Evolutionary conservation across 768 basidiomycete species (phyloP).

Genomic region (Butyriboletus loyo): DNA sequence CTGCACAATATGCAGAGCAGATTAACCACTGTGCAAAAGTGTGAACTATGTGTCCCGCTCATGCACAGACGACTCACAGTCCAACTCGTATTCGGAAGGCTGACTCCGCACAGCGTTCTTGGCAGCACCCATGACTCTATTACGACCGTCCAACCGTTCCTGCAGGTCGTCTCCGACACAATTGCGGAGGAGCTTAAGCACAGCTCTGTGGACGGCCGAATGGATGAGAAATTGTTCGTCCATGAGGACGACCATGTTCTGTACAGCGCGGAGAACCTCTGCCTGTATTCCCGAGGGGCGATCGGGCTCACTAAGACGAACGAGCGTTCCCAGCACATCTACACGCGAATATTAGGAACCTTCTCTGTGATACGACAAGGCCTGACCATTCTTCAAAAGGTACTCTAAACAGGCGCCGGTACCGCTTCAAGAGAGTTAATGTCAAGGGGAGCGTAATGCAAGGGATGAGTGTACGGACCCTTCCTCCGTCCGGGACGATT

Average conservation of each 20-base stretch:
- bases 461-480: constrained; percentile 54
- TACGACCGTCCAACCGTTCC: constrained; percentile 79
- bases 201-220: constrained; percentile 84
- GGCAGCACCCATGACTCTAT: constrained; percentile 81
- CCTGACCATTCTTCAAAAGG: constrained; percentile 79
- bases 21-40: constrained; percentile 68
- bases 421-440: constrained; percentile 44
- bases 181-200: constrained; percentile 77
- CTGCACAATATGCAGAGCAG: constrained; percentile 90
- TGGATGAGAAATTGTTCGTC: constrained; percentile 94
- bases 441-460: constrained; percentile 1
- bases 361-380: background rate
- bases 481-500: constrained; percentile 80
- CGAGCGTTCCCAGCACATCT: constrained; percentile 85
- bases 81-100: constrained; percentile 88
- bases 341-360: background rate
- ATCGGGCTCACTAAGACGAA: constrained; percentile 81
- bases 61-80: constrained; percentile 52
- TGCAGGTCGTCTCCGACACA: constrained; percentile 93
- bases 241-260: constrained; percentile 87
- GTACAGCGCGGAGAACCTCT: constrained; percentile 81
- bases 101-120: constrained; percentile 60
- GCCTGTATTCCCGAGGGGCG: constrained; percentile 88
- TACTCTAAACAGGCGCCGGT: constrained; percentile 92
- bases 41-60: constrained; percentile 2